phyloP scores from a whole-genome alignment of 176 grass and related monocot species.

The Coix lacrymajobi region DNA sequence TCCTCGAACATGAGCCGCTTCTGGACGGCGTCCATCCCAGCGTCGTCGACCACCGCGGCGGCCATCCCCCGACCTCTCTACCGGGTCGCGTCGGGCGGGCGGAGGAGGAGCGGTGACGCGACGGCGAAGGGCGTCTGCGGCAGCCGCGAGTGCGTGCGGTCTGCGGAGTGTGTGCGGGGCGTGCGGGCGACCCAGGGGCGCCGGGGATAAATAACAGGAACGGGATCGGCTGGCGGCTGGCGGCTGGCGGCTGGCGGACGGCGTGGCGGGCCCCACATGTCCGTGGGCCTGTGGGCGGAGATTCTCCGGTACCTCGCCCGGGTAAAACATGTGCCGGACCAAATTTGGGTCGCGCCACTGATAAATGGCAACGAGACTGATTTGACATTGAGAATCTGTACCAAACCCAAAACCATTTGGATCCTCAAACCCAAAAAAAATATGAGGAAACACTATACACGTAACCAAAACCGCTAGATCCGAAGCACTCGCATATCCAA shows the following conservation, averaged over 20 bases:
- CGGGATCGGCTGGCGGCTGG: background rate
- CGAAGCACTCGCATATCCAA: no score
- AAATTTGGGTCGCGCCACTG: background rate
- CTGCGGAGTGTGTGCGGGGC: background rate
- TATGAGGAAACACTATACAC: no score
- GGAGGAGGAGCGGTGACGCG: background rate
- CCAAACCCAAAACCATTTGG: no score
- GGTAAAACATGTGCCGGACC: background rate
- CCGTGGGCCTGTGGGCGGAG: background rate
- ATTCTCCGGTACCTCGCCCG: background rate
- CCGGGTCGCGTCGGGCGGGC: background rate
- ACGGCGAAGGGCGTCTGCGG: background rate
- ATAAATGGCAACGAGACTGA: no score
- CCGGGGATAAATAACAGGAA: conserved; percentile 8
- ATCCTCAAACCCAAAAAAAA: no score
- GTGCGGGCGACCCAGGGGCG: background rate
- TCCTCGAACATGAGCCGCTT: conserved; percentile 98
- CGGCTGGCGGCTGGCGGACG: background rate
- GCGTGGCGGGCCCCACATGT: background rate
- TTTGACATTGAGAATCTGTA: no score
- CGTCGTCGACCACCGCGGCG: conserved; percentile 40
- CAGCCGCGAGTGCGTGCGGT: background rate
- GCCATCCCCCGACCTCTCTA: conserved; percentile 15
- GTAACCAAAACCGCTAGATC: no score
- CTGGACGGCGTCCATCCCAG: conserved; percentile 90